Percentiles rank a stretch among this genome's conserved stretches.
Conservation (phyloP, 306 rosid species). For the Rubus idaeus region DNA sequence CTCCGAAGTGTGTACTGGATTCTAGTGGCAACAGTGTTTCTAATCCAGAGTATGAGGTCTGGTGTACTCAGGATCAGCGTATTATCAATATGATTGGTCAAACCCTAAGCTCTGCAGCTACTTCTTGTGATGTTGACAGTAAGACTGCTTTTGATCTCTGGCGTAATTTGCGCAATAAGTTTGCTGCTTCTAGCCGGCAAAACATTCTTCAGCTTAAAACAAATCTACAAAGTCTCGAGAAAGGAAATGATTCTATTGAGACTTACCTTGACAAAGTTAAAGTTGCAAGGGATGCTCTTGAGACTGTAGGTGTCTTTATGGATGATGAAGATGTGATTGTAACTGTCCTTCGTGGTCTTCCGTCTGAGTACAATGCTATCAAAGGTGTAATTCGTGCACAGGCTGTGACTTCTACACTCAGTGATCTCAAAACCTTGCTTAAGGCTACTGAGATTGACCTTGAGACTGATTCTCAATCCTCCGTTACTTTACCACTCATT, state of each 20-base stretch:
- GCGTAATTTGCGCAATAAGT: not conserved
- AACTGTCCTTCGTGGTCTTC: not conserved
- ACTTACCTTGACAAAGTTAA: not conserved
- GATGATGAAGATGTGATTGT: not conserved
- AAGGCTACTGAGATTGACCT: not conserved
- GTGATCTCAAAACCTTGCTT: not conserved
- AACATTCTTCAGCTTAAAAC: not conserved
- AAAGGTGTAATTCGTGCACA: not conserved
- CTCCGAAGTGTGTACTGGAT: no score
- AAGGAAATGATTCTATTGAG: not conserved
- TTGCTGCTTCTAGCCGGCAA: not conserved
- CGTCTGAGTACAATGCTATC: not conserved
- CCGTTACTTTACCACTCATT: not conserved
- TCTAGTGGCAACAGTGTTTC: no score
- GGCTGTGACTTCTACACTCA: not conserved
- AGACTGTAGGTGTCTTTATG: not conserved
- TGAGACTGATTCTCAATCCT: not conserved
- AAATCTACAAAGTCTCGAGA: not conserved
- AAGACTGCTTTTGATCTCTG: not conserved
- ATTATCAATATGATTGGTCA: not conserved
- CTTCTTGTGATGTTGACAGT: not conserved
- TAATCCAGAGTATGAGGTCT: no score
- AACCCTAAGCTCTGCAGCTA: not conserved
- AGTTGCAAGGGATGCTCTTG: not conserved
- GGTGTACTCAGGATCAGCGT: slow-evolving; percentile 24